Base-by-base conservation (phyloP, 768 basidiomycete genomes). In the Tephrocybe sp. region DNA sequence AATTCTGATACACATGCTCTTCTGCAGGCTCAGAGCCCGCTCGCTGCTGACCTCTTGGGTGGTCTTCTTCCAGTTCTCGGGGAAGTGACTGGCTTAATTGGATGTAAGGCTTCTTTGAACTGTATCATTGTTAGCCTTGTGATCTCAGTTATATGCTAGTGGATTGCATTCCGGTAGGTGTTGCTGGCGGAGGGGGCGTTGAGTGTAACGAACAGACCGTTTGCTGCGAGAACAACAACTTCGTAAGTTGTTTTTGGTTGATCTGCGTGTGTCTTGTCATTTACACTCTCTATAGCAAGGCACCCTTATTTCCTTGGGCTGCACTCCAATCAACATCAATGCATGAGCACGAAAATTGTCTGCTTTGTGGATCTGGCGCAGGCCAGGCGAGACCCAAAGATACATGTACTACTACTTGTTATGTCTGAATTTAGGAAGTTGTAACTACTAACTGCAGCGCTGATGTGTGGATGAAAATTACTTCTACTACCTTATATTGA, bases 271-370 rank as follows among this genome's bases (percentile, higher is more conserved):
- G 3, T 12, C 20, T 41, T 12, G 26, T 6, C 17, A 20, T 26
- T 35, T 2, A 12, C 34, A 16, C 3, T 8, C n/a, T 35, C 12
- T 23, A 7, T 11, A 22, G 17, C 16, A 49, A 40, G 33, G 42
- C 39, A 40, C 39, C 14, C 2, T 49, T 20, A 34, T 40, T 16
- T n/a, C 39, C 9, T 17, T 49, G 19, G 48, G 48, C 39, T 49
- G 48, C 40, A 49, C 36, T 36, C 48, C 48, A 39, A 42, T 49
- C 31, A 49, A 49, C 31, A 20, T 43, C 40, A 49, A 49, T 40
- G 38, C 40, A 19, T 49, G 38, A 48, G 46, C 30, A n/a, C 17
- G 8, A 11, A 13, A 31, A 13, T 31, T 14, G 4, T 4, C 17
- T 14, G 13, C 35, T 13, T 13, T 17, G 11, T 11, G 11, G 35